Conservation (phyloP, 1,139 yeast species). For the Scheffersomyces titani region DNA sequence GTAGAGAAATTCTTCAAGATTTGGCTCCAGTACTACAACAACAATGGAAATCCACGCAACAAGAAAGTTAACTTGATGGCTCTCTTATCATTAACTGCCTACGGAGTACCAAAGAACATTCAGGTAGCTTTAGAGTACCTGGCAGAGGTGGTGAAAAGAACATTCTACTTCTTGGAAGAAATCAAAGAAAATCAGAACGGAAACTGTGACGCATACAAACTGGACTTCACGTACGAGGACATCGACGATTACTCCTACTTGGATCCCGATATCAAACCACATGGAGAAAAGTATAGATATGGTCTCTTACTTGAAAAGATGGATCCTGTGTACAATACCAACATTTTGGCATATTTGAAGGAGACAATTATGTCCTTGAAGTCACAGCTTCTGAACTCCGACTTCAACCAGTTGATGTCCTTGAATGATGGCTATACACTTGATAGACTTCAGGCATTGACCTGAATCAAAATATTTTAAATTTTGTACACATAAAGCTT, state of each 20-base stretch:
- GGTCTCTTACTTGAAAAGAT: conserved; percentile 41
- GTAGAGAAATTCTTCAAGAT: conserved; percentile 22
- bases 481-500: background rate
- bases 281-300: conserved; percentile 61
- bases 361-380: conserved; percentile 22
- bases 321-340: conserved; percentile 65
- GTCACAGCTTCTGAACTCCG: conserved; percentile 18
- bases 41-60: conserved; percentile 67
- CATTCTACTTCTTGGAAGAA: conserved; percentile 71
- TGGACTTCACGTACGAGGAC: conserved; percentile 55
- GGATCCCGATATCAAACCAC: conserved; percentile 48
- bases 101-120: conserved; percentile 26
- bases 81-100: conserved; percentile 42
- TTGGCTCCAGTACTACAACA: conserved; percentile 43
- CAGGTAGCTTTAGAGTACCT: conserved; percentile 24
- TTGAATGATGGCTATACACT: conserved; percentile 34
- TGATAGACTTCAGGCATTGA: conserved; percentile 26
- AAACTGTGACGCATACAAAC: conserved; percentile 62
- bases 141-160: conserved; percentile 47
- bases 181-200: conserved; percentile 63
- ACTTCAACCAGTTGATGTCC: conserved; percentile 28
- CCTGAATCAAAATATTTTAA: background rate
- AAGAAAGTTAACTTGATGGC: conserved; percentile 67
- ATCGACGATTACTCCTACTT: conserved; percentile 49
- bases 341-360: conserved; percentile 31